Percentiles rank a stretch among this genome's conserved stretches.
phyloP scores from a whole-genome alignment of 179 eudicot genomes.

The Carnegiea gigantea region DNA sequence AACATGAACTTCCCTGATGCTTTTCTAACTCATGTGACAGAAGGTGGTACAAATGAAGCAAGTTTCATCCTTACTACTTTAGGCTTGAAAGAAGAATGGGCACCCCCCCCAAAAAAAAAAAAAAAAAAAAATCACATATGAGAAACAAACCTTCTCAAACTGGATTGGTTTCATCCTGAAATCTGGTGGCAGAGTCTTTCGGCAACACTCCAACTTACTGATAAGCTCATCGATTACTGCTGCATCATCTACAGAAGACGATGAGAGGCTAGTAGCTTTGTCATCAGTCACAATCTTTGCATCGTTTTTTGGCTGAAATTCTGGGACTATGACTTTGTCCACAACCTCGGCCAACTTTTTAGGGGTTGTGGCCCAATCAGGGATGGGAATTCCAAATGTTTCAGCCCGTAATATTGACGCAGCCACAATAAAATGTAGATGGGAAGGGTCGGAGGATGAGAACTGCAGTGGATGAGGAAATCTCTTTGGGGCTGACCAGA shows the following conservation, averaged over 20 bases:
- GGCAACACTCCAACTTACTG: slow-evolving; percentile 51
- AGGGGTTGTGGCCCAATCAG: slow-evolving; percentile 74
- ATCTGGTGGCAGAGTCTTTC: slow-evolving; percentile 43
- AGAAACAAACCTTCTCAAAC: slow-evolving; percentile 78
- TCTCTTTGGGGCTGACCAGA: slow-evolving; percentile 54
- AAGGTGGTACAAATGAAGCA: background rate
- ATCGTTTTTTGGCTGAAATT: slow-evolving; percentile 71
- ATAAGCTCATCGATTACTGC: slow-evolving; percentile 69
- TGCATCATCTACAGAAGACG: slow-evolving; percentile 75
- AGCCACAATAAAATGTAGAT: slow-evolving; percentile 68
- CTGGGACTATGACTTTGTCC: slow-evolving; percentile 66
- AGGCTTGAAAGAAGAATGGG: too few species aligned
- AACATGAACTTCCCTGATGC: background rate
- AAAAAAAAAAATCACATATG: background rate
- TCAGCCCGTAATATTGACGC: slow-evolving; percentile 80
- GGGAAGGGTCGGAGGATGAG: slow-evolving; percentile 66
- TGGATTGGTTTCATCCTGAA: slow-evolving; percentile 89
- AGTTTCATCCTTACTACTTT: too few species aligned
- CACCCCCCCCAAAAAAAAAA: too few species aligned
- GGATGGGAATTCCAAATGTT: slow-evolving; percentile 79
- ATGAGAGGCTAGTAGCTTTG: slow-evolving; percentile 66
- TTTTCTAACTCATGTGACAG: background rate
- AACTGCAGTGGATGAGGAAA: slow-evolving; percentile 60
- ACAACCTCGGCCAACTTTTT: slow-evolving; percentile 71
- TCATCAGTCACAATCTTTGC: slow-evolving; percentile 86